Percentiles rank a stretch among this genome's conserved stretches.
These are phyloP conservation scores for Tirmania nivea DNA, from an alignment of 495 filamentous ascomycete genomes.

Conservation along the genomic window DNA sequence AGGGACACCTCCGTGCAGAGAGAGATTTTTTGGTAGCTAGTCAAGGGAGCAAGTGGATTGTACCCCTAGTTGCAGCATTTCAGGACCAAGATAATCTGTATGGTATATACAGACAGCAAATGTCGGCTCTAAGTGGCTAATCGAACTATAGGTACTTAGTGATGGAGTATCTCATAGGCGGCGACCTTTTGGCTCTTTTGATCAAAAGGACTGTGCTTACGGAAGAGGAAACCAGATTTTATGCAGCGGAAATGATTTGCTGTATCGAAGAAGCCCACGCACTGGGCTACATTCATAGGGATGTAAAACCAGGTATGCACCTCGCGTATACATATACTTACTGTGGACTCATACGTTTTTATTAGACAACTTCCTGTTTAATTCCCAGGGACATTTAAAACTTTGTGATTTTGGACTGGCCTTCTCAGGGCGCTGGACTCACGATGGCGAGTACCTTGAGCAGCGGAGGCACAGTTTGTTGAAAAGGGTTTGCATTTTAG, in stretches of 20 bases:
- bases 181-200: slow-evolving; percentile 71
- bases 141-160: slow-evolving; percentile 39
- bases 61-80: slow-evolving; percentile 71
- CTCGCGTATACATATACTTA: background rate
- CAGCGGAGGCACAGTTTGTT: slow-evolving; percentile 59
- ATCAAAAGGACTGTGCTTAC: slow-evolving; percentile 60
- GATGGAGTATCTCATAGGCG: slow-evolving; percentile 95
- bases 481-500: slow-evolving; percentile 46
- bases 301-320: slow-evolving; percentile 48
- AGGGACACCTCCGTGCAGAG: slow-evolving; percentile 79
- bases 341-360: background rate
- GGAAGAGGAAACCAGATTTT: slow-evolving; percentile 61
- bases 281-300: slow-evolving; percentile 75
- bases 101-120: no score
- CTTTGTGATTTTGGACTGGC: slow-evolving; percentile 90
- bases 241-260: slow-evolving; percentile 83
- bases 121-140: background rate
- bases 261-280: slow-evolving; percentile 84
- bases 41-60: slow-evolving; percentile 65
- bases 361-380: slow-evolving; percentile 75
- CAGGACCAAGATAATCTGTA: slow-evolving; percentile 54
- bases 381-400: slow-evolving; percentile 68
- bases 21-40: slow-evolving; percentile 76
- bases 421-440: slow-evolving; percentile 86
- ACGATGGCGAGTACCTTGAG: slow-evolving; percentile 67